Base-by-base conservation (phyloP, 257 asterid genomes). In the Catharanthus roseus region DNA sequence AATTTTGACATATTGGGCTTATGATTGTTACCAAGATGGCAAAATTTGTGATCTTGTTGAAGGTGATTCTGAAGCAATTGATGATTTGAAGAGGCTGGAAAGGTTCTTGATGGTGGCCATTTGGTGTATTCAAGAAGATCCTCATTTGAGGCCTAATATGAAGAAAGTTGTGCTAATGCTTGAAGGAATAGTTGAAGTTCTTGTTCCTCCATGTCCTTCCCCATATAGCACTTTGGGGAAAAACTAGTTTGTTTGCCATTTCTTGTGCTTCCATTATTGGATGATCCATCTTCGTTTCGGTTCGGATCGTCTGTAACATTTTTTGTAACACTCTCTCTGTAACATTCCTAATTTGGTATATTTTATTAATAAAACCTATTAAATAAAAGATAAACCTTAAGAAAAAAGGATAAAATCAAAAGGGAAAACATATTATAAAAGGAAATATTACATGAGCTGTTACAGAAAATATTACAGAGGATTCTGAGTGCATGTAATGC, bases 71-170 rank as follows among this genome's bases (percentile, higher is more conserved):
- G 82, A 83, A 72, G 83, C 74, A 1, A n/a, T 67, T 57, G 49
- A 69, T 41, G 86, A 79, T 24, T 13, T 9, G 55, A 57, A 73
- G 44, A 75, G n/a, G 44, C 65, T 82, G 0, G 66, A 78, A 19
- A 70, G 80, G 62, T 73, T 73, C 26, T 73, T 73, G 73, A 82
- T 50, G 75, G 64, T 76, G 18, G 82, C 77, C n/a, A 21, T 82
- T 53, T 82, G 86, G 82, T 79, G 86, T 34, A 76, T 82, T 67
- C 81, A 79, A 29, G 86, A 82, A 72, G 76, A 78, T 15, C 26
- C 73, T 0, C 56, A 69, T 7, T 34, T 13, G 11, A 73, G 86
- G 79, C 86, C 82, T 12, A 73, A 79, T 21, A 73, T 82, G 81
- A 76, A 70, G 51, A 70, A 58, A 3, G 78, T 77, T 0, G 33